phyloP scores from a whole-genome alignment of 345 rosid genomes.

The Brassica nigra region DNA sequence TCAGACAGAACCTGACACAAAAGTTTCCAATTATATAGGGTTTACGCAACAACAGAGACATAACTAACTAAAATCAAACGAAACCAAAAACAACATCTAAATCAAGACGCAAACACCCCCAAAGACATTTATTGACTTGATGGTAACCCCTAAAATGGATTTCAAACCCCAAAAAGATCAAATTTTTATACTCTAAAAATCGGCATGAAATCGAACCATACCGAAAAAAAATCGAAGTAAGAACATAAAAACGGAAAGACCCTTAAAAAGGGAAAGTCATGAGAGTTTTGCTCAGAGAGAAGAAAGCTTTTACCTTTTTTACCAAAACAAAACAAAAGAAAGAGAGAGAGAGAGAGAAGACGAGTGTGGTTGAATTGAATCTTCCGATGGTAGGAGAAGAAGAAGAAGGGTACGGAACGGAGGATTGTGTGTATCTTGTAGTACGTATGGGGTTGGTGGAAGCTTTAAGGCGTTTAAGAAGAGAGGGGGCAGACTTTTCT shows the following conservation, averaged over 20 bases:
- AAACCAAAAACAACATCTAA: not conserved
- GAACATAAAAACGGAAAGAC: conserved; percentile 15
- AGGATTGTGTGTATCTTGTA: not conserved
- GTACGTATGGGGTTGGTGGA: conserved; percentile 30
- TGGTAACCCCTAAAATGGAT: conserved; percentile 24
- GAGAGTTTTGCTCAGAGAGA: not conserved
- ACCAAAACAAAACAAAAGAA: not conserved
- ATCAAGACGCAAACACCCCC: not conserved
- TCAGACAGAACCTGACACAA: not conserved
- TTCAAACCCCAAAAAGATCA: not conserved
- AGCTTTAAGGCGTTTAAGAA: not conserved
- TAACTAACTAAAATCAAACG: not conserved
- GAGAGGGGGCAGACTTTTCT: conserved; percentile 23
- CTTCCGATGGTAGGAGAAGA: conserved; percentile 20
- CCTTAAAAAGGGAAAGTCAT: not conserved
- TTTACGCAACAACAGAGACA: conserved; percentile 27
- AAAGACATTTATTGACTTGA: conserved; percentile 15
- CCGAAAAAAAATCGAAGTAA: not conserved
- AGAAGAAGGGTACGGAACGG: not conserved
- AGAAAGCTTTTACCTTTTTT: conserved; percentile 20
- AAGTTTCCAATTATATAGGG: conserved; percentile 28
- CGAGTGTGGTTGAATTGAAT: not conserved
- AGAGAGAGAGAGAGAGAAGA: not conserved
- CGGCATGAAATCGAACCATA: conserved; percentile 5
- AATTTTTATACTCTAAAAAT: not conserved